These are phyloP conservation scores for Thelonectria discophora DNA, from an alignment of 2,329 filamentous ascomycete species.

Conservation along the genomic window DNA sequence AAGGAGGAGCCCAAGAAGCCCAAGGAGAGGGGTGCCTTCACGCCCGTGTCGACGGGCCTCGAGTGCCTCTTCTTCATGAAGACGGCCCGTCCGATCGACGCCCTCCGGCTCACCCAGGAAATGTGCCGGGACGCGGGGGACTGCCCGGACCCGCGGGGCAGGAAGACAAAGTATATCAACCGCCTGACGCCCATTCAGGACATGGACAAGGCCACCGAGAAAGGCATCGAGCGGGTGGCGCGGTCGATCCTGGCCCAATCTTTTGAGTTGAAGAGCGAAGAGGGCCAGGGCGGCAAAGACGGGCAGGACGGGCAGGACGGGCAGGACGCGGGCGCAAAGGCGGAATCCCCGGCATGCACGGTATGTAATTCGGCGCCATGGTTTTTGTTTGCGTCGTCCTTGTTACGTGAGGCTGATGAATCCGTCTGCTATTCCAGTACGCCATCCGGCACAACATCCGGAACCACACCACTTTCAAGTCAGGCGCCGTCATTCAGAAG, in stretches of 20 bases:
- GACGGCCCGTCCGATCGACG: constrained; percentile 63
- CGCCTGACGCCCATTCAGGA: constrained; percentile 61
- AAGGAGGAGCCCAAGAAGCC: constrained; percentile 54
- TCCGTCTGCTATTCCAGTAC: constrained; percentile 63
- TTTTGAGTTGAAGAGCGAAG: constrained; percentile 60
- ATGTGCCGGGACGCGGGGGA: constrained; percentile 65
- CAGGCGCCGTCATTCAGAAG: constrained; percentile 74
- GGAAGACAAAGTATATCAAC: constrained; percentile 67
- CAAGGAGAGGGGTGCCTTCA: constrained; percentile 59
- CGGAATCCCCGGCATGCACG: constrained; percentile 45
- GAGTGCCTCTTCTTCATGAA: constrained; percentile 72
- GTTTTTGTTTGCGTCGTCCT: constrained; percentile 6
- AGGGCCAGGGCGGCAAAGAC: constrained; percentile 27
- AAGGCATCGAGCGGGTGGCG: constrained; percentile 72
- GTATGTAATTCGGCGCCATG: constrained; percentile 49
- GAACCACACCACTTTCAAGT: constrained; percentile 74
- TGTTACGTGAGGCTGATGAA: constrained; percentile 26
- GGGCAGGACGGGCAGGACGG: constrained; percentile 22
- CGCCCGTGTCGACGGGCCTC: constrained; percentile 62
- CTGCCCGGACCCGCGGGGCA: constrained; percentile 52
- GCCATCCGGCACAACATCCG: constrained; percentile 84
- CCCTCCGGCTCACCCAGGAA: constrained; percentile 60
- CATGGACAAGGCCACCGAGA: constrained; percentile 72
- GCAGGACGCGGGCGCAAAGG: constrained; percentile 27
- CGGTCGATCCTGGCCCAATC: constrained; percentile 68